Evolutionary conservation across 164 flowering plant genomes (phyloP).

Genomic region (Chimonanthus praecox): DNA sequence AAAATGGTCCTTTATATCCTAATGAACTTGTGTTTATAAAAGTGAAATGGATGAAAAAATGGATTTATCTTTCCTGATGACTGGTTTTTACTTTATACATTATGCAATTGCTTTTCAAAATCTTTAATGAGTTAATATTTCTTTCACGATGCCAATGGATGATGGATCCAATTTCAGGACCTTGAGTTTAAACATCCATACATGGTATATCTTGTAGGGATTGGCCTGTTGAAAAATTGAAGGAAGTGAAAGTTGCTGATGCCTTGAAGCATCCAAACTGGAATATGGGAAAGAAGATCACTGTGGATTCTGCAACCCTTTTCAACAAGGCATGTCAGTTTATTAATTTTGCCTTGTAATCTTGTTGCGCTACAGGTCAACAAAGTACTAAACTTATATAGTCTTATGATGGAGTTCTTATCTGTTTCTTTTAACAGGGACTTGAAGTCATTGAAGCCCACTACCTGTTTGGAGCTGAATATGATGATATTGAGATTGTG

Average conservation of each 20-base stretch:
- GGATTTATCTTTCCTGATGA: too few species aligned
- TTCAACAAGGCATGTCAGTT: slow-evolving; percentile 69
- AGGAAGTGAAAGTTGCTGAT: slow-evolving; percentile 93
- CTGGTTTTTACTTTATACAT: too few species aligned
- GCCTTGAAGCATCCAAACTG: slow-evolving; percentile 99
- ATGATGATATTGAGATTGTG: slow-evolving; percentile 87
- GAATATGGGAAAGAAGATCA: slow-evolving; percentile 96
- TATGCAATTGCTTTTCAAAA: too few species aligned
- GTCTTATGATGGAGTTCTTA: slow-evolving; percentile 3
- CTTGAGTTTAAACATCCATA: background rate
- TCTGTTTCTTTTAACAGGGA: slow-evolving; percentile 47
- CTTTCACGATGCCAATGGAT: background rate
- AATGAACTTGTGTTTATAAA: too few species aligned
- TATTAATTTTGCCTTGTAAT: background rate
- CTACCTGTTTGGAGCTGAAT: slow-evolving; percentile 88
- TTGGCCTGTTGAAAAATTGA: slow-evolving; percentile 95
- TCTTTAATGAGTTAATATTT: background rate
- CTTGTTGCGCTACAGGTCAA: background rate
- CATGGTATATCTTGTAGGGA: slow-evolving; percentile 47
- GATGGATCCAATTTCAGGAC: background rate
- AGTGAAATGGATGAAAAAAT: too few species aligned
- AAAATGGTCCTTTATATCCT: too few species aligned
- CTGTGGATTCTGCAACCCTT: slow-evolving; percentile 97
- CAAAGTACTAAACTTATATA: background rate
- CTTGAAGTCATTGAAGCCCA: slow-evolving; percentile 99